Conservation (phyloP, 257 asterid species). For the Nicotiana paniculata region DNA sequence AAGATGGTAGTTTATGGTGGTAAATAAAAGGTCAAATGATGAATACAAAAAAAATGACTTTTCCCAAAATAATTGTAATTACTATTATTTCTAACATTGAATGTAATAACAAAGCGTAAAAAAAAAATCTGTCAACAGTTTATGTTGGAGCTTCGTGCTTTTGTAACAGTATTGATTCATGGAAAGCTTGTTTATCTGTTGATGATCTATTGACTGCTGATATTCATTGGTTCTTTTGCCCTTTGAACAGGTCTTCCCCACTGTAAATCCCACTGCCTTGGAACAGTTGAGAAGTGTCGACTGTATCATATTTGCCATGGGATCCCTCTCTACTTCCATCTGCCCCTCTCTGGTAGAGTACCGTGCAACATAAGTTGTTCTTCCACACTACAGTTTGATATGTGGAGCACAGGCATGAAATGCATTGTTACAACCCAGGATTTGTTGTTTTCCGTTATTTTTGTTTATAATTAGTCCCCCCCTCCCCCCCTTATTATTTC, state of each 20-base stretch:
- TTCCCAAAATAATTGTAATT: neutral
- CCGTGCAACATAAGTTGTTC: neutral
- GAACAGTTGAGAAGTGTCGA: slow-evolving; percentile 69
- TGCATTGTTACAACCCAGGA: too few relatives aligned
- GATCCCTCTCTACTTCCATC: slow-evolving; percentile 87
- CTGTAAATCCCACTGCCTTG: slow-evolving; percentile 61
- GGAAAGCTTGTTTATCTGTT: neutral
- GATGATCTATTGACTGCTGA: neutral
- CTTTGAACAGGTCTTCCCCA: slow-evolving; percentile 73
- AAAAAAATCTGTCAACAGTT: neutral
- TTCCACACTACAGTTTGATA: neutral
- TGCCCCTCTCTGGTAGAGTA: slow-evolving; percentile 86
- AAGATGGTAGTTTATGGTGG: neutral
- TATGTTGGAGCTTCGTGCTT: neutral
- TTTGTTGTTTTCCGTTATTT: too few relatives aligned
- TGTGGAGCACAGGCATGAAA: too few relatives aligned
- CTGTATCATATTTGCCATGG: slow-evolving; percentile 89
- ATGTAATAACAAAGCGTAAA: neutral
- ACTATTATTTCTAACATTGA: neutral
- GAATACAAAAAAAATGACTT: neutral
- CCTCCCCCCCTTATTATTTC: too few relatives aligned
- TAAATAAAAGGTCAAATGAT: neutral
- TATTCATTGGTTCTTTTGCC: slow-evolving; percentile 4
- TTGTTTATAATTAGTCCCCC: too few relatives aligned
- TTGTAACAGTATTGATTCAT: neutral